Conservation (phyloP, 495 filamentous ascomycete species). For the Penicillium fimorum region DNA sequence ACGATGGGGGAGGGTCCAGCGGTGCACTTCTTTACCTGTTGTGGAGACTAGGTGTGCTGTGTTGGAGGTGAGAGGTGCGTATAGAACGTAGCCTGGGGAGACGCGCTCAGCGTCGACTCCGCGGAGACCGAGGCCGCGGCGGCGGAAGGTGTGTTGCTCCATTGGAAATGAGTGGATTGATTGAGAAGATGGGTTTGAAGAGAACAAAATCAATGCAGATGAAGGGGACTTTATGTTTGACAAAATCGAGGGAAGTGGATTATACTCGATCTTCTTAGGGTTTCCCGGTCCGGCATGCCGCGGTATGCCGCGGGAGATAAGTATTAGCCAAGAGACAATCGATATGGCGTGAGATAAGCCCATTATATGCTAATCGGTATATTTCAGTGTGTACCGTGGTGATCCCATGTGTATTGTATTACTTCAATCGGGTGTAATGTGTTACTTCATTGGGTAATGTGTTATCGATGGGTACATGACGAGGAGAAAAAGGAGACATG, state of each 20-base stretch:
- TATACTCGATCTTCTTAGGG: constrained; percentile 13
- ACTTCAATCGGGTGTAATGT: not conserved
- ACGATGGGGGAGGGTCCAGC: constrained; percentile 43
- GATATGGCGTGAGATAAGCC: constrained; percentile 26
- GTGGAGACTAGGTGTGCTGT: constrained; percentile 42
- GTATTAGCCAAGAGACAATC: constrained; percentile 5
- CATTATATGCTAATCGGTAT: constrained; percentile 21
- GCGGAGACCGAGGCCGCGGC: constrained; percentile 43
- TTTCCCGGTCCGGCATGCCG: constrained; percentile 27
- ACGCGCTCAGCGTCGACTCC: constrained; percentile 40
- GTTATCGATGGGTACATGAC: no score
- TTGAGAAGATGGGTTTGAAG: not conserved
- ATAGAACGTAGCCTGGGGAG: constrained; percentile 45
- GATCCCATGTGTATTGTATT: no score
- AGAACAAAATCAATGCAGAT: not conserved
- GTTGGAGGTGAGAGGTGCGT: constrained; percentile 41
- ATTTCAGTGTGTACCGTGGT: not conserved
- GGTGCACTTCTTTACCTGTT: constrained; percentile 42
- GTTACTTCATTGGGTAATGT: no score
- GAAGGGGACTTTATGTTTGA: not conserved
- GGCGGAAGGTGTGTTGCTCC: constrained; percentile 44
- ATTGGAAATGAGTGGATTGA: constrained; percentile 16
- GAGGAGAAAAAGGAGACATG: not conserved
- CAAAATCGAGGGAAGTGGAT: constrained; percentile 2
- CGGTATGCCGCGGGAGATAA: constrained; percentile 32